Percentiles rank a stretch among this genome's conserved stretches.
phyloP scores from a whole-genome alignment of 805 yeast genomes.

The Kodamaea nitidulidarum region DNA sequence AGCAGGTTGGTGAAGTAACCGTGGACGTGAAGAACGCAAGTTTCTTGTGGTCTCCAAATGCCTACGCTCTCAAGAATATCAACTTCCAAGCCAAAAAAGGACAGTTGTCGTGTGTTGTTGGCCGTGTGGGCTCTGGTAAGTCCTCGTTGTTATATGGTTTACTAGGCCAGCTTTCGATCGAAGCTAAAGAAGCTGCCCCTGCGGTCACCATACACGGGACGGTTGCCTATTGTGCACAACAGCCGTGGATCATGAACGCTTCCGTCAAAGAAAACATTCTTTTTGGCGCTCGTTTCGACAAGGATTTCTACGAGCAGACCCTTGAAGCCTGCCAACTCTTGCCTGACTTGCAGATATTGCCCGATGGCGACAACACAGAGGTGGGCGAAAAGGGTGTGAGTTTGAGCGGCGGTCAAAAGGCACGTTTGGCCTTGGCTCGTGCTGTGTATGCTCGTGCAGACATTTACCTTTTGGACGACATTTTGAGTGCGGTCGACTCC shows the following conservation, averaged over 20 bases:
- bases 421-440: constrained; percentile 26
- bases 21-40: constrained; percentile 1
- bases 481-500: constrained; percentile 26
- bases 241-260: constrained; percentile 25
- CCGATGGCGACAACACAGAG: constrained; percentile 25
- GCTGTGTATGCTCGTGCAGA: constrained; percentile 28
- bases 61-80: constrained; percentile 15
- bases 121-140: constrained; percentile 26
- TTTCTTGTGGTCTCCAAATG: neutral
- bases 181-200: constrained; percentile 8
- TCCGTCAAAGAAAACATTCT: constrained; percentile 24
- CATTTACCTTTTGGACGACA: constrained; percentile 24
- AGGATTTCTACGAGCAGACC: constrained; percentile 19
- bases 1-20: neutral
- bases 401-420: constrained; percentile 29
- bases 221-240: constrained; percentile 26
- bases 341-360: constrained; percentile 23
- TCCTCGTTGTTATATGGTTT: constrained; percentile 21
- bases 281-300: constrained; percentile 22
- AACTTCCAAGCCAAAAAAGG: constrained; percentile 22
- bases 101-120: constrained; percentile 23
- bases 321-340: constrained; percentile 23
- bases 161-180: constrained; percentile 21
- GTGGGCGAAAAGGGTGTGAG: constrained; percentile 30
- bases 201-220: constrained; percentile 17